Percentiles rank a stretch among this genome's conserved stretches.
Evolutionary conservation across 2,329 filamentous ascomycete genomes (phyloP).

Genomic region (Curvularia lunata): DNA sequence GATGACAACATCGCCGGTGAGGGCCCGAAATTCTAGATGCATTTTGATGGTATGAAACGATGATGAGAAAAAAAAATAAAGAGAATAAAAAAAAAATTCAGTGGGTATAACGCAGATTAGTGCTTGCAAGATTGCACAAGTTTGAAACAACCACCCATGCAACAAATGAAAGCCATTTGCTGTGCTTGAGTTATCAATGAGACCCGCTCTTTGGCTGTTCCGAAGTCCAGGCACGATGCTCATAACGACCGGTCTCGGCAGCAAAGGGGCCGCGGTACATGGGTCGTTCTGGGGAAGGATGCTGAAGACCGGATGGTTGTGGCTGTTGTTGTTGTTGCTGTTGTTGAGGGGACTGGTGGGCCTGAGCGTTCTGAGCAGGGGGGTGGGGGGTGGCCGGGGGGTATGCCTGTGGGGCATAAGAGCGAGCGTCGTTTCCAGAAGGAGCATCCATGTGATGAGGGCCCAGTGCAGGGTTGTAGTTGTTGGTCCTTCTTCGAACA

Average conservation of each 20-base stretch:
- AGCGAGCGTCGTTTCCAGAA: constrained; percentile 26
- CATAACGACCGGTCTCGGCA: constrained; percentile 29
- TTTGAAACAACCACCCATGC: constrained; percentile 12
- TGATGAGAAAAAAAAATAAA: neutral
- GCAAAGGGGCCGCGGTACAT: constrained; percentile 26
- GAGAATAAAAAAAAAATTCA: neutral
- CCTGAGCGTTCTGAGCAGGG: constrained; percentile 11
- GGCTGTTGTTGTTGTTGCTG: constrained; percentile 9
- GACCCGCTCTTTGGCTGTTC: constrained; percentile 19
- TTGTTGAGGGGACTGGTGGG: constrained; percentile 20
- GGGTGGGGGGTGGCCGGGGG: constrained; percentile 29
- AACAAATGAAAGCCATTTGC: neutral
- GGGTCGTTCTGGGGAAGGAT: constrained; percentile 15
- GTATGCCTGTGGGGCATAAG: constrained; percentile 30
- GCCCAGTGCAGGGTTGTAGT: constrained; percentile 42
- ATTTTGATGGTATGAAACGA: constrained; percentile 4
- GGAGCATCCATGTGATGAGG: constrained; percentile 31
- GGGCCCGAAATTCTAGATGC: constrained; percentile 25
- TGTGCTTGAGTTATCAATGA: constrained; percentile 5
- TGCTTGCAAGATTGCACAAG: constrained; percentile 14
- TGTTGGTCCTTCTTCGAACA: constrained; percentile 47
- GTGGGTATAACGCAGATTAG: constrained; percentile 25
- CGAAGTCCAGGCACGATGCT: constrained; percentile 34
- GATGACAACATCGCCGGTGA: constrained; percentile 20
- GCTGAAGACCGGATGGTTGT: constrained; percentile 14